Percentiles rank a stretch among this genome's conserved stretches.
Evolutionary conservation across 2,329 filamentous ascomycete genomes (phyloP).

Genomic region (Phyllosticta citrichinensis): DNA sequence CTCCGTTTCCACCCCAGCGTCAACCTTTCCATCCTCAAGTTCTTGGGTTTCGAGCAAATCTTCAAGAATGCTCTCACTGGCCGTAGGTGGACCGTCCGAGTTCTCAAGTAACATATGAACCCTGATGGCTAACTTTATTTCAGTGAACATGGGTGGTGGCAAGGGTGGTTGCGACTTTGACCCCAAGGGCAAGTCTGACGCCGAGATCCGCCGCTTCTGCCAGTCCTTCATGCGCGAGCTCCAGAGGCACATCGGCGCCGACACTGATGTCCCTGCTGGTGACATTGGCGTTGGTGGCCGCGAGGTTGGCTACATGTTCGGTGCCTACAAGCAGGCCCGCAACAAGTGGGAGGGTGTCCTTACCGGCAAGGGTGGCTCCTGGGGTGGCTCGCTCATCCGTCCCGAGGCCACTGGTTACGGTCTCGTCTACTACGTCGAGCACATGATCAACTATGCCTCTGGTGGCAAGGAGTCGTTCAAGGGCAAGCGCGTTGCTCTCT

Average conservation of each 20-base stretch:
- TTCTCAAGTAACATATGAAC: neutral
- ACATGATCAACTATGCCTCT: slow-evolving; percentile 85
- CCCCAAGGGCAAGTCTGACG: slow-evolving; percentile 96
- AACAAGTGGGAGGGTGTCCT: slow-evolving; percentile 94
- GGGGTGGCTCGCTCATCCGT: slow-evolving; percentile 89
- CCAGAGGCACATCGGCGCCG: slow-evolving; percentile 87
- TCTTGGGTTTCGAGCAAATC: slow-evolving; percentile 97
- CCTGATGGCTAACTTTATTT: slow-evolving; percentile 2
- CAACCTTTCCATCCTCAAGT: slow-evolving; percentile 74
- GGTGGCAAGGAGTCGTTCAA: slow-evolving; percentile 70
- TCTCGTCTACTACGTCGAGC: slow-evolving; percentile 89
- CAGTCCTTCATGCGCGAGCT: slow-evolving; percentile 93
- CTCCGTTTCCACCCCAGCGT: slow-evolving; percentile 88
- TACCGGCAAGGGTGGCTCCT: slow-evolving; percentile 86
- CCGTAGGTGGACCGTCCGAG: slow-evolving; percentile 43
- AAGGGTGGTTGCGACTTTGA: slow-evolving; percentile 98
- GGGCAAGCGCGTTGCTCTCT: slow-evolving; percentile 91
- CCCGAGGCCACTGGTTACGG: slow-evolving; percentile 96
- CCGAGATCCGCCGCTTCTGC: slow-evolving; percentile 96
- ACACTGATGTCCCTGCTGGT: slow-evolving; percentile 92
- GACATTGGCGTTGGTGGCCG: slow-evolving; percentile 90
- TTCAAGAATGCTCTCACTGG: slow-evolving; percentile 99
- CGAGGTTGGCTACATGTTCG: slow-evolving; percentile 92
- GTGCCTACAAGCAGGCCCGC: slow-evolving; percentile 77
- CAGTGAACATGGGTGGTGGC: slow-evolving; percentile 88